Evolutionary conservation across 371 early-diverging fungal genomes (phyloP).

Genomic region (Cokeromyces recurvatus): DNA sequence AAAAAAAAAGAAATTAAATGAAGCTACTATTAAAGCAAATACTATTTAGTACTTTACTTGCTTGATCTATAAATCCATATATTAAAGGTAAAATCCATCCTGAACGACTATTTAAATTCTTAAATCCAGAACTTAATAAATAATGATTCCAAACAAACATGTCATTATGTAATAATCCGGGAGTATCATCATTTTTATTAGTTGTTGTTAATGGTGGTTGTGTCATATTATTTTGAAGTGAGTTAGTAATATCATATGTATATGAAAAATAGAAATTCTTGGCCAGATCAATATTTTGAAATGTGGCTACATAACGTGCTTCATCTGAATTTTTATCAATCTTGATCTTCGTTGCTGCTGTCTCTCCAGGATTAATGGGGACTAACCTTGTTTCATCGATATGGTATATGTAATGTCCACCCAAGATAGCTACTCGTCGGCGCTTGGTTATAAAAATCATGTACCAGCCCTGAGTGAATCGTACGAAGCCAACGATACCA

Average conservation of each 20-base stretch:
- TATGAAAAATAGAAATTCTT: slow-evolving; percentile 92
- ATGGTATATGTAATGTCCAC: slow-evolving; percentile 95
- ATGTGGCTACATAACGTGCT: slow-evolving; percentile 73
- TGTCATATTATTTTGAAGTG: slow-evolving; percentile 87
- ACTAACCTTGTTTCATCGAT: slow-evolving; percentile 87
- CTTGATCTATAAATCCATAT: slow-evolving; percentile 96
- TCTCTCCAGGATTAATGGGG: slow-evolving; percentile 58
- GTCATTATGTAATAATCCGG: slow-evolving; percentile 46
- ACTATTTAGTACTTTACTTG: too few species aligned
- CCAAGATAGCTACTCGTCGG: slow-evolving; percentile 86
- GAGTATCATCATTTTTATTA: slow-evolving; percentile 4
- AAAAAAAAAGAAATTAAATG: neutral
- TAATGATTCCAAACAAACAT: slow-evolving; percentile 97
- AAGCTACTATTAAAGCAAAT: too few species aligned
- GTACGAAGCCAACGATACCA: slow-evolving; percentile 72
- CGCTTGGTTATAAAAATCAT: slow-evolving; percentile 85
- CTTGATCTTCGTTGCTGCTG: too few species aligned
- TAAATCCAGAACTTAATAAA: slow-evolving; percentile 70
- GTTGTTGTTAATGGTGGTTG: slow-evolving; percentile 22
- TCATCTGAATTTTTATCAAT: slow-evolving; percentile 80
- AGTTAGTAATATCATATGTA: slow-evolving; percentile 90
- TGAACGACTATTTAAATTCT: slow-evolving; percentile 55
- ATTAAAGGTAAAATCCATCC: slow-evolving; percentile 91
- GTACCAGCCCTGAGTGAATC: slow-evolving; percentile 92
- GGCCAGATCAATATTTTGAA: slow-evolving; percentile 76